Conservation (phyloP, 768 basidiomycete species). For the Termitomyces sp. region DNA sequence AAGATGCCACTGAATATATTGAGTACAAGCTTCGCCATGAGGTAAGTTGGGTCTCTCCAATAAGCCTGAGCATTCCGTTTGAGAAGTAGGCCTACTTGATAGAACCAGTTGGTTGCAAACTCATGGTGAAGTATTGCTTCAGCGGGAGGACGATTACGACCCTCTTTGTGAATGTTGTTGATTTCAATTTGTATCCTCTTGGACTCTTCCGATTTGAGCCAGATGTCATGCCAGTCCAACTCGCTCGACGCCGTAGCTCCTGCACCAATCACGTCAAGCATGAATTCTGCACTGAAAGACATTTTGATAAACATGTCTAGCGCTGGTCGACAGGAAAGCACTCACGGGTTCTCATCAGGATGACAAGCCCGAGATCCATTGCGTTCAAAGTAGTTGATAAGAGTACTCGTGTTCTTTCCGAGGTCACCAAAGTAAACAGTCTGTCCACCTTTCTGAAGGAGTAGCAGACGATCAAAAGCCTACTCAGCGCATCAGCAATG, state of each 20-base stretch:
- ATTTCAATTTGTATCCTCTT: constrained; percentile 33
- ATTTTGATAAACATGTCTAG: neutral
- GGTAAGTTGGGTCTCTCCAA: constrained; percentile 58
- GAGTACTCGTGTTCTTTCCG: constrained; percentile 54
- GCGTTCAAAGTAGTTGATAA: constrained; percentile 72
- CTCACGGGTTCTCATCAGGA: constrained; percentile 70
- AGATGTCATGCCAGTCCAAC: constrained; percentile 56
- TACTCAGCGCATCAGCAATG: constrained; percentile 7
- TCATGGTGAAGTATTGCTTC: constrained; percentile 33
- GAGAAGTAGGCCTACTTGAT: constrained; percentile 42
- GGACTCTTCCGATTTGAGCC: constrained; percentile 49
- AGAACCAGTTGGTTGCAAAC: constrained; percentile 51
- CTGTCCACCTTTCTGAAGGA: constrained; percentile 76
- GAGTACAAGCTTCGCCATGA: constrained; percentile 54
- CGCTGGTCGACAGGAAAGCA: neutral
- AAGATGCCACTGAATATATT: constrained; percentile 53
- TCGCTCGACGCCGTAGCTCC: constrained; percentile 56
- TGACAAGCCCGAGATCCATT: constrained; percentile 64
- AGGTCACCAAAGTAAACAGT: constrained; percentile 74
- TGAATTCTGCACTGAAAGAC: constrained; percentile 48
- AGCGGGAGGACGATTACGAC: constrained; percentile 36
- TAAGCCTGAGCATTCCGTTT: constrained; percentile 41
- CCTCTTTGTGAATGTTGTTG: constrained; percentile 44
- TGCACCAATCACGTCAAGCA: constrained; percentile 73
- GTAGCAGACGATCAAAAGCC: constrained; percentile 70